These are phyloP conservation scores for Lyophyllum atratum DNA, from an alignment of 768 basidiomycete genomes.

Conservation along the genomic window DNA sequence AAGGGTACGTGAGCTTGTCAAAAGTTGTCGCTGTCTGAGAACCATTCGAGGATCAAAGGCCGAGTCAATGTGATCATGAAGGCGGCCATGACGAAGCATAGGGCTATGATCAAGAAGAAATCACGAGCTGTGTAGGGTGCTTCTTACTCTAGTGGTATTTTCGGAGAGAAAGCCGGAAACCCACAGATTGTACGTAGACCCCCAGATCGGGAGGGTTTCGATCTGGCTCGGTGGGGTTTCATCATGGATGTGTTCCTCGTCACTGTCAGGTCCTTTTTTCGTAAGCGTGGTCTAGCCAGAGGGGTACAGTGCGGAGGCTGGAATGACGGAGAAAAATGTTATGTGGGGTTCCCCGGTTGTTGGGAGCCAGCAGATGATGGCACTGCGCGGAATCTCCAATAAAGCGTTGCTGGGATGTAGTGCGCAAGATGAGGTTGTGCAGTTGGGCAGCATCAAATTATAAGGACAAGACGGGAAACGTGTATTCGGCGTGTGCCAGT, in stretches of 20 bases:
- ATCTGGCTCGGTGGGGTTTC: neutral
- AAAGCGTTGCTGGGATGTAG: neutral
- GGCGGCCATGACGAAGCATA: constrained; percentile 42
- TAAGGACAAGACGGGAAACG: no score
- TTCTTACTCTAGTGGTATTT: neutral
- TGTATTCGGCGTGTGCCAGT: no score
- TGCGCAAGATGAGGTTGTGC: neutral
- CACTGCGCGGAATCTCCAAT: no score
- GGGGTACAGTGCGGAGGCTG: no score
- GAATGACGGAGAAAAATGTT: no score
- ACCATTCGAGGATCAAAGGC: constrained; percentile 25
- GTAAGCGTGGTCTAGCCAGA: no score
- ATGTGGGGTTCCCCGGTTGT: neutral
- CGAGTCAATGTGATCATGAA: constrained; percentile 36
- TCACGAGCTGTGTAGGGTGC: constrained; percentile 32
- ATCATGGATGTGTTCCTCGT: neutral
- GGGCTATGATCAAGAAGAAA: constrained; percentile 41
- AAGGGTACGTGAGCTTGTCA: no score
- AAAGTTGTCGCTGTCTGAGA: constrained; percentile 1
- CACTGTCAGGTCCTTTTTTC: no score
- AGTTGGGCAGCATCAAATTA: neutral
- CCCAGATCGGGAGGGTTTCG: no score
- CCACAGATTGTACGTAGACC: constrained; percentile 7
- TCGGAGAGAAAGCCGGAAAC: neutral
- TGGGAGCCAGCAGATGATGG: neutral